These are phyloP conservation scores for Logfia minima DNA, from an alignment of 129 eudicot genomes.

Conservation along the genomic window DNA sequence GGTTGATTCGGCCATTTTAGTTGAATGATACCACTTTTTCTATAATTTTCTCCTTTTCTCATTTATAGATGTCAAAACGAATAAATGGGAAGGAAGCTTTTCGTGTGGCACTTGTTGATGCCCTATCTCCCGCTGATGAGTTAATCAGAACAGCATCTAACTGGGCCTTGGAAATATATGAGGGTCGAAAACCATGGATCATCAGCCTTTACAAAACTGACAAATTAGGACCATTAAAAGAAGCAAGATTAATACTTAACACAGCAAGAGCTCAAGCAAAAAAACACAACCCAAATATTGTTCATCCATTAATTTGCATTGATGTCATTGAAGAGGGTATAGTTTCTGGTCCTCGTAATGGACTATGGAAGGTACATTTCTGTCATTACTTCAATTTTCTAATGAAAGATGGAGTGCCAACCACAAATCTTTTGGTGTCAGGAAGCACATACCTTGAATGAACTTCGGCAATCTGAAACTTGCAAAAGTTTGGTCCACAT, in stretches of 20 bases:
- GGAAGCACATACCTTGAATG: constrained; percentile 64
- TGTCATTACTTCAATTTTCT: not conserved
- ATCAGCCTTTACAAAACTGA: constrained; percentile 49
- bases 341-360: constrained; percentile 53
- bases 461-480: constrained; percentile 58
- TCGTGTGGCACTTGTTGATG: constrained; percentile 54
- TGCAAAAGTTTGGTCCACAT: constrained; percentile 63
- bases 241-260: constrained; percentile 51
- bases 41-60: not conserved
- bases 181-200: constrained; percentile 52
- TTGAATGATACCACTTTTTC: not conserved
- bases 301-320: constrained; percentile 62
- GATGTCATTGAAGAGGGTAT: constrained; percentile 70
- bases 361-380: constrained; percentile 55
- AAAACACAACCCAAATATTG: constrained; percentile 48
- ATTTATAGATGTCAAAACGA: constrained; percentile 48
- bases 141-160: constrained; percentile 40
- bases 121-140: constrained; percentile 46
- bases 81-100: constrained; percentile 55
- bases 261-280: constrained; percentile 41
- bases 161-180: constrained; percentile 60
- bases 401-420: not conserved
- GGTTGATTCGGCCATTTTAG: not conserved
- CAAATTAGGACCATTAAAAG: constrained; percentile 51
- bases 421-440: constrained; percentile 22